phyloP scores from a whole-genome alignment of 192 early-diverging fungal genomes.

The Mortierella hygrophila region DNA sequence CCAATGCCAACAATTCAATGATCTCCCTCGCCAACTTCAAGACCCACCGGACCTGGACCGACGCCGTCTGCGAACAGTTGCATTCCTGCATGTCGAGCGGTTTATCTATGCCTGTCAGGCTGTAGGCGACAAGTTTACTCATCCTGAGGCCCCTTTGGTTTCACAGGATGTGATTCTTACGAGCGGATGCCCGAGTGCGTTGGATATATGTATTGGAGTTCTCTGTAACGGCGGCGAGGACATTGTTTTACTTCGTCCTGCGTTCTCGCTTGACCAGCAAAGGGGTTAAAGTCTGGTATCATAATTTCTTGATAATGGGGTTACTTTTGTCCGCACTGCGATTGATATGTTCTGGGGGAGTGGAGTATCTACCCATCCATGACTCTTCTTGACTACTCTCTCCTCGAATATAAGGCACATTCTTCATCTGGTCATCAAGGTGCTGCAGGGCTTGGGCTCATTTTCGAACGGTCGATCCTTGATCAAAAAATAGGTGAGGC shows the following conservation, averaged over 20 bases:
- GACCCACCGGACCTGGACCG: constrained; percentile 72
- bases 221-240: constrained; percentile 85
- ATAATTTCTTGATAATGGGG: constrained; percentile 74
- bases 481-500: too few relatives aligned
- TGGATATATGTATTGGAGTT: constrained; percentile 79
- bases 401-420: too few relatives aligned
- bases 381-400: too few relatives aligned
- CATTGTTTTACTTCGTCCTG: constrained; percentile 87
- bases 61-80: constrained; percentile 77
- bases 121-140: constrained; percentile 77
- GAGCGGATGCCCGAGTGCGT: constrained; percentile 83
- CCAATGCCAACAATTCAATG: constrained; percentile 68
- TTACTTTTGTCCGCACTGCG: not conserved
- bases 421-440: too few relatives aligned
- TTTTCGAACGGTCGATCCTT: too few relatives aligned
- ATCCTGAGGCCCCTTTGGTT: constrained; percentile 77
- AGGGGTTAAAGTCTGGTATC: constrained; percentile 83
- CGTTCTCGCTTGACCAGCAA: constrained; percentile 89
- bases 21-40: constrained; percentile 89
- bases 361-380: too few relatives aligned
- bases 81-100: constrained; percentile 84
- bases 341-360: not conserved
- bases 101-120: constrained; percentile 77
- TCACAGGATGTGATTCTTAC: constrained; percentile 84
- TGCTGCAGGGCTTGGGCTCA: too few relatives aligned